Evolutionary conservation across 1,284 basidiomycete genomes (phyloP), one percentile per base, ranked within the genome.

Genomic region (Heterobasidion irregulare): DNA sequence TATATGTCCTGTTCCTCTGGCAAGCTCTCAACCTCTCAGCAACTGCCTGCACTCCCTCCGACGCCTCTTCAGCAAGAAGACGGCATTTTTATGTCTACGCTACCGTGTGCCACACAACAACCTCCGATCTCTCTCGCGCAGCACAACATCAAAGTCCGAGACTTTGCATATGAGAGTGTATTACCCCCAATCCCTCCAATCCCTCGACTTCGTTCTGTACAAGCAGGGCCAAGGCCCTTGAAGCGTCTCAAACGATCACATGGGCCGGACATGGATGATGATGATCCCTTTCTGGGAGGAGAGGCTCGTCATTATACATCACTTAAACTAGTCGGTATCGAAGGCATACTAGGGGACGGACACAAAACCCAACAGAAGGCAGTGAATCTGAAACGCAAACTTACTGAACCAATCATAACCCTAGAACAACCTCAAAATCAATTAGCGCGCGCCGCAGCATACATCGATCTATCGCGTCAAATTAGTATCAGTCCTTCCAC

Each of bases 131-230:
- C 59, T 16, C 52, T 86, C 52, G 68, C 70, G 55, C 66, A 65
- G 48, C 58, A 76, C 19, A 82, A 82, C 19, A 76, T 88, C 67
- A 83, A 80, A 76, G 80, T 85, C 58, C 80, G 82, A 70, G 85
- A 88, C 69, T 89, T 84, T 71, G 84, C 79, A 19, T 83, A 82
- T 68, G 82, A 86, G 67, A 82, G 75, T 66, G 78, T 68, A 34
- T 69, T 86, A 43, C 83, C 84, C 6, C 81, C 82, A 10, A 74
- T 88, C 47, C 70, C 68, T n/a, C 72, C 78, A 4, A 75, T 78
- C 18, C 72, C 69, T 50, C 66, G 71, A 26, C 73, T 60, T 69
- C 72, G 59, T 36, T 79, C 78, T 61, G 67, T 75, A 33, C 77
- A 77, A 60, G 76, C 76, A 32, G 68, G 67, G 38, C 64, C 65